These are phyloP conservation scores for Xylaria scruposa DNA, from an alignment of 495 filamentous ascomycete genomes.

Conservation along the genomic window DNA sequence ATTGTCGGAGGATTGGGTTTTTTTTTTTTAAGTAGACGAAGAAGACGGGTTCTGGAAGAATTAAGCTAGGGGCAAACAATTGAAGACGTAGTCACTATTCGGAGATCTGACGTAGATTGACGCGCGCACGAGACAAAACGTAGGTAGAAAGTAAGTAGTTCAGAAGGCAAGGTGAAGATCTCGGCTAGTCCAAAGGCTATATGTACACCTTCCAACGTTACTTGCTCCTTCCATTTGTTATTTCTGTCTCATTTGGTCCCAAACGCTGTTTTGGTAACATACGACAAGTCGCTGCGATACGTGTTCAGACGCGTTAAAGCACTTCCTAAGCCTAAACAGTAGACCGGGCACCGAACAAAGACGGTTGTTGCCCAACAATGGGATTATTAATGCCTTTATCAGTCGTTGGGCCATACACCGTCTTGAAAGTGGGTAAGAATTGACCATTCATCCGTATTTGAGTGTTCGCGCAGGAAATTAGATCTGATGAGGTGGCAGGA, in stretches of 20 bases:
- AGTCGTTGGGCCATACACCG: background rate
- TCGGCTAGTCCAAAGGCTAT: background rate
- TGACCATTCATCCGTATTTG: slow-evolving; percentile 10
- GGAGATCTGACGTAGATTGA: background rate
- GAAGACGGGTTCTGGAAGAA: background rate
- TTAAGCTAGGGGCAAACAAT: too few relatives aligned
- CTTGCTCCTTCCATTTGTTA: background rate
- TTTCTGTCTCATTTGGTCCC: background rate
- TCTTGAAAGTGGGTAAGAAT: slow-evolving; percentile 1
- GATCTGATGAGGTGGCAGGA: background rate
- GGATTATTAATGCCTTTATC: background rate
- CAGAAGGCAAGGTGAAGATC: background rate
- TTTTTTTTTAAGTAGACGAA: background rate
- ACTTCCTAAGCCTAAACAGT: background rate
- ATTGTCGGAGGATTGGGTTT: background rate
- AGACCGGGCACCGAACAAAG: background rate
- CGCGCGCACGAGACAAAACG: background rate
- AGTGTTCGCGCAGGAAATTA: slow-evolving; percentile 3
- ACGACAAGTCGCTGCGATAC: background rate
- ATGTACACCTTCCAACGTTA: background rate
- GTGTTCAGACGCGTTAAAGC: background rate
- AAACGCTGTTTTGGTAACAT: background rate
- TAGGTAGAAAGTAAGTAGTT: too few relatives aligned
- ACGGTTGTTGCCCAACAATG: slow-evolving; percentile 12
- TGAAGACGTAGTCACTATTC: background rate